Percentiles rank a stretch among this genome's conserved stretches.
Evolutionary conservation across 768 basidiomycete genomes (phyloP).

Genomic region (Tulasnella sp.): DNA sequence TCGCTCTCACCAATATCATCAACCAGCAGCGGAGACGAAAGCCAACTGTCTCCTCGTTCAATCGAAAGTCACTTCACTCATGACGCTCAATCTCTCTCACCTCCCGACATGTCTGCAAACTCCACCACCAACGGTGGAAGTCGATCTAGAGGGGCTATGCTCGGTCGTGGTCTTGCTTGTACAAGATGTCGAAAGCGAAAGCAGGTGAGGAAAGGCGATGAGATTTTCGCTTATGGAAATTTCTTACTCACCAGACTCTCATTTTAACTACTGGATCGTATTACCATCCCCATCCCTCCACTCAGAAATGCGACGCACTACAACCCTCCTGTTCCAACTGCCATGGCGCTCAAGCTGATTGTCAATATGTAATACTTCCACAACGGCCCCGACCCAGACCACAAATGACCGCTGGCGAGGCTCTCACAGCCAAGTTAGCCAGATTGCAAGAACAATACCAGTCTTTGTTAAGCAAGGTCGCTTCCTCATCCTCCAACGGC

Average conservation of each 20-base stretch:
- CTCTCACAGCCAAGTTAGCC: background rate
- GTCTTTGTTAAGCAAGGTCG: background rate
- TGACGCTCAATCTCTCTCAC: background rate
- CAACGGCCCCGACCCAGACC: background rate
- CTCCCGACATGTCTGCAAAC: background rate
- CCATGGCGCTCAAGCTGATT: background rate
- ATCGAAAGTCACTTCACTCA: background rate
- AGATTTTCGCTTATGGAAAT: too few relatives aligned
- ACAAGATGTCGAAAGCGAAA: background rate
- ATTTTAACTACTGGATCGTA: background rate
- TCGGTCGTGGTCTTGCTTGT: constrained; percentile 6
- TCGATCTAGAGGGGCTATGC: background rate
- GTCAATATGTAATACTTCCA: background rate
- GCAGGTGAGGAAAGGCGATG: background rate
- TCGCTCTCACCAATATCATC: too few relatives aligned
- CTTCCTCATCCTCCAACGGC: background rate
- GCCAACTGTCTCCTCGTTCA: too few relatives aligned
- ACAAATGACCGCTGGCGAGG: background rate
- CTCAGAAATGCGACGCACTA: background rate
- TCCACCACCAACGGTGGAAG: background rate
- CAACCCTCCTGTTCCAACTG: constrained; percentile 7
- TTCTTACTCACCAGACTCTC: background rate
- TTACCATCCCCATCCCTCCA: background rate
- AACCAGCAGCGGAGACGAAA: too few relatives aligned
- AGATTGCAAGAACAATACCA: background rate